These are phyloP conservation scores for Fusarium setosum DNA, from an alignment of 2,329 filamentous ascomycete species.

Conservation along the genomic window DNA sequence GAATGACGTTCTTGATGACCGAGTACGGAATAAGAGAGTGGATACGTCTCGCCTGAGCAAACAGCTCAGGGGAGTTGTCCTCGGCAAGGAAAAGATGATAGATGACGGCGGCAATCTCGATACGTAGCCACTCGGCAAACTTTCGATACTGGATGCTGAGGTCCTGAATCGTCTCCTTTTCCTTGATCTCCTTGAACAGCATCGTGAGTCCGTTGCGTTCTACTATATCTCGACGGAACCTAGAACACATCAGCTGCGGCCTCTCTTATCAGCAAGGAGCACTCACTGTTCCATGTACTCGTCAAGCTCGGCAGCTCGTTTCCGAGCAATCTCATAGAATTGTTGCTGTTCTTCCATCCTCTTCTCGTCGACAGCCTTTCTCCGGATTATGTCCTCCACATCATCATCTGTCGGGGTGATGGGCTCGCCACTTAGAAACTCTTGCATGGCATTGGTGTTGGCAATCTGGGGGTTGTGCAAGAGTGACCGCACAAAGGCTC, in stretches of 20 bases:
- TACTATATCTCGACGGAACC: conserved; percentile 75
- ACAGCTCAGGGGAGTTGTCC: conserved; percentile 96
- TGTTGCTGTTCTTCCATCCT: conserved; percentile 91
- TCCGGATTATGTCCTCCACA: conserved; percentile 79
- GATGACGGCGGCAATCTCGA: conserved; percentile 95
- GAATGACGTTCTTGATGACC: conserved; percentile 94
- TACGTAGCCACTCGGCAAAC: conserved; percentile 97
- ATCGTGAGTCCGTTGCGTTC: conserved; percentile 86
- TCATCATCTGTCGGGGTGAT: conserved; percentile 85
- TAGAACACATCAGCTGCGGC: conserved; percentile 44
- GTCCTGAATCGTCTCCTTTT: conserved; percentile 87
- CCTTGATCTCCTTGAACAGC: conserved; percentile 91
- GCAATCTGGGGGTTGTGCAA: conserved; percentile 87
- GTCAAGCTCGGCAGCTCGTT: conserved; percentile 91
- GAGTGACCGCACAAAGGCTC: conserved; percentile 89
- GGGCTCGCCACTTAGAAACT: conserved; percentile 82
- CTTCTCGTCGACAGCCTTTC: conserved; percentile 87
- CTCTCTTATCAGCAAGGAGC: not conserved
- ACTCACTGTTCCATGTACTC: conserved; percentile 95
- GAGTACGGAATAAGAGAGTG: conserved; percentile 95
- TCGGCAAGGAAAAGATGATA: conserved; percentile 98
- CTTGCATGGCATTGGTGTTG: conserved; percentile 82
- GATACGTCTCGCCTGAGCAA: conserved; percentile 92
- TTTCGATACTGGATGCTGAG: conserved; percentile 96
- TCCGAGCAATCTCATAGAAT: conserved; percentile 95